These are phyloP conservation scores for Coemansia sp. DNA, from an alignment of 192 early-diverging fungal genomes.

Conservation along the genomic window DNA sequence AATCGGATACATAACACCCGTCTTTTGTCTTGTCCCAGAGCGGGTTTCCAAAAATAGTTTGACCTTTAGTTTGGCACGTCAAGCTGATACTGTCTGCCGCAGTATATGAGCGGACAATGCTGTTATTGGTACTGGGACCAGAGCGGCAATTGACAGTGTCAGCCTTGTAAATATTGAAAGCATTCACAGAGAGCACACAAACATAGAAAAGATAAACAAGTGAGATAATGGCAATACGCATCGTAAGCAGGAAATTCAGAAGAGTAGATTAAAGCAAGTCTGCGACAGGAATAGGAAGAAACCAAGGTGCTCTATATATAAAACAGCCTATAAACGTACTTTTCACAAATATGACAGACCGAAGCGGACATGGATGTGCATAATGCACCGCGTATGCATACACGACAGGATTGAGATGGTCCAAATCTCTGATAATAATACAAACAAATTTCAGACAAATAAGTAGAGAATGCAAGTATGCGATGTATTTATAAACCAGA, in stretches of 20 bases:
- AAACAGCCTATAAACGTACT: no score
- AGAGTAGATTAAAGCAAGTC: no score
- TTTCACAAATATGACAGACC: no score
- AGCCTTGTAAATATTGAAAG: slow-evolving; percentile 24
- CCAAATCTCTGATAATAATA: background rate
- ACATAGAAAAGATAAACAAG: no score
- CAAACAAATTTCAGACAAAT: no score
- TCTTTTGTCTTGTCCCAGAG: slow-evolving; percentile 49
- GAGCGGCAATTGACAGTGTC: slow-evolving; percentile 15
- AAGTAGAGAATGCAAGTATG: background rate
- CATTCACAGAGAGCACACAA: background rate
- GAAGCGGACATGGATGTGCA: no score
- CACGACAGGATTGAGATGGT: background rate
- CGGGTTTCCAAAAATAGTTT: slow-evolving; percentile 22
- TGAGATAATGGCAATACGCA: no score
- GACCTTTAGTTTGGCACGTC: slow-evolving; percentile 33
- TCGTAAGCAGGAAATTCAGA: no score
- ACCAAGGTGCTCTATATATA: no score
- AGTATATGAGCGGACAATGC: slow-evolving; percentile 3
- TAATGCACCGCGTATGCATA: no score
- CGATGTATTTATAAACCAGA: no score
- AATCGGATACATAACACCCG: slow-evolving; percentile 51
- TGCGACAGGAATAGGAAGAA: no score
- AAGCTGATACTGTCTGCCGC: slow-evolving; percentile 4
- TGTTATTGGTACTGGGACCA: slow-evolving; percentile 5